Conservation (phyloP, 805 yeast species). For the Yarrowia sp. region DNA sequence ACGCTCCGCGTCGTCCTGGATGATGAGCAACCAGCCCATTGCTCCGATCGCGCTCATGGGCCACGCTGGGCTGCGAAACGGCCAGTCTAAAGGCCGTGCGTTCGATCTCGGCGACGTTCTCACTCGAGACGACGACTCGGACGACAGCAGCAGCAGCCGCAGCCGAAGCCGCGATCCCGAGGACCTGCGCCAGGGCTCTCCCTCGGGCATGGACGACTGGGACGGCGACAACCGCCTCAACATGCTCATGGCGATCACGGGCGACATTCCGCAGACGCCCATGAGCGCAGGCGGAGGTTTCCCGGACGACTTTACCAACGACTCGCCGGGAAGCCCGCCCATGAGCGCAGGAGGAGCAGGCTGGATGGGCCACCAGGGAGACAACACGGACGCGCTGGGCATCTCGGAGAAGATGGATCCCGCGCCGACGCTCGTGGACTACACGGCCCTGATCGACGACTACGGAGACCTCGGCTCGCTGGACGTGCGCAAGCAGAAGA, state of each 20-base stretch:
- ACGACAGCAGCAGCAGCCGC: slow-evolving; percentile 3
- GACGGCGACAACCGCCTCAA: slow-evolving; percentile 15
- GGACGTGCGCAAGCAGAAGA: background rate
- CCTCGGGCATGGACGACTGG: slow-evolving; percentile 9
- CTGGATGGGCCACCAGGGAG: slow-evolving; percentile 7
- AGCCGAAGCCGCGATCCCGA: background rate
- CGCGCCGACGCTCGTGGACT: slow-evolving; percentile 1
- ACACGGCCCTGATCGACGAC: slow-evolving; percentile 11
- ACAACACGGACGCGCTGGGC: background rate
- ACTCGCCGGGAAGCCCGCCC: slow-evolving; percentile 13
- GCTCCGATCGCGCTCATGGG: slow-evolving; percentile 5
- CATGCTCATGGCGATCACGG: slow-evolving; percentile 1
- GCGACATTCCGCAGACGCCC: background rate
- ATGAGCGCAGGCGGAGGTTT: background rate
- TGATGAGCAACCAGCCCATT: slow-evolving; percentile 8
- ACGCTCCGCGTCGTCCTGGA: slow-evolving; percentile 7
- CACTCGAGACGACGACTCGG: background rate
- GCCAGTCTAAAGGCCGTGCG: background rate
- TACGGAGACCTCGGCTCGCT: background rate
- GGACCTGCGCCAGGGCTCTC: background rate
- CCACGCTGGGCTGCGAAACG: background rate
- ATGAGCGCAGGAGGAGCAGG: slow-evolving; percentile 1
- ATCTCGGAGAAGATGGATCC: background rate
- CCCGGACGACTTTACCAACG: background rate
- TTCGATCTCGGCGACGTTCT: slow-evolving; percentile 8